Base-by-base conservation (phyloP, 1,284 basidiomycete species). In the Sporisorium graminicola region DNA sequence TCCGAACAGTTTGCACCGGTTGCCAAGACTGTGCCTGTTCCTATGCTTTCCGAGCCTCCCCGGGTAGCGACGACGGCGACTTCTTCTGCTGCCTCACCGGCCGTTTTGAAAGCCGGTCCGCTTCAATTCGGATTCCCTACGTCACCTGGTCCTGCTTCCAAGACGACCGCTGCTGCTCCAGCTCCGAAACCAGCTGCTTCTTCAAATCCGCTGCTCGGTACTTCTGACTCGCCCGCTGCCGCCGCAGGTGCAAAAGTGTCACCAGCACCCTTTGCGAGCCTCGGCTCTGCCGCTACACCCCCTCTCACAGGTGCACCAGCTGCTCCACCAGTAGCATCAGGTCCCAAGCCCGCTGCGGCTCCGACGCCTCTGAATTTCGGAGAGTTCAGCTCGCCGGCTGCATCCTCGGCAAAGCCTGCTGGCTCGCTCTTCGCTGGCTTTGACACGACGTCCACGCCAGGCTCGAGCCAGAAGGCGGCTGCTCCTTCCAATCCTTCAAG, bases 11-110 rank as follows among this genome's bases (percentile, higher is more conserved):
- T 61, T n/a, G 63, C 63, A 14, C 24, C 59, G 13, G 47, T 44
- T n/a, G 44, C 46, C 7, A 65, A 59, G 59, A 49, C 18, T 8
- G 55, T 65, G 14, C 31, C 59, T n/a, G 63, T 72, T 18, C 69
- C 69, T 18, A 35, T 54, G 33, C 58, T 64, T 10, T 67, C 70
- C 4, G 46, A 60, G 50, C 57, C 60, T 10, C 63, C 58, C 18
- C 31, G 35, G 4, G 31, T 49, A 26, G 29, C 62, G 22, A 20
- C 57, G 18, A 59, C 58, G 9, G 40, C 60, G 10, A n/a, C 59
- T 2, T 37, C 62, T 40, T 8, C 58, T 10, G 9, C 62, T n/a
- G 31, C 60, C 5, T 14, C 43, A 26, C 35, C 35, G 14, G 29
- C 46, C 1, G 26, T 54, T n/a, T 14, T 53, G 16, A 50, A 29